Conservation (phyloP, 805 yeast genomes). For the Candida sanyiensis region DNA sequence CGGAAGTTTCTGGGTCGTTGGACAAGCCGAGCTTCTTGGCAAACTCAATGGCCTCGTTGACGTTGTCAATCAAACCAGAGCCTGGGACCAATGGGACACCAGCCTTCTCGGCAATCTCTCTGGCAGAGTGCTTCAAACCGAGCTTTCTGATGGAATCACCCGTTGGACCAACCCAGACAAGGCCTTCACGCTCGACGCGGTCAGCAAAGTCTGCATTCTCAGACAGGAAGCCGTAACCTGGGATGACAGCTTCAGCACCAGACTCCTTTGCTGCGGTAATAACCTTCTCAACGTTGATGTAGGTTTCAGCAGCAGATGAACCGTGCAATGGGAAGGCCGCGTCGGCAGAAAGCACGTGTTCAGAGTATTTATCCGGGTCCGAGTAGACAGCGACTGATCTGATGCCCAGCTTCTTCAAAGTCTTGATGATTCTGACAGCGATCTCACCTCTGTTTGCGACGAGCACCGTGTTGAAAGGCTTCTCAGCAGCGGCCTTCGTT, state of each 20-base stretch:
- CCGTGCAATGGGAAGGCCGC: slow-evolving; percentile 77
- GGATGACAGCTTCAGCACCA: slow-evolving; percentile 91
- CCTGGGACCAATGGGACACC: slow-evolving; percentile 98
- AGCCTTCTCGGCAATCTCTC: slow-evolving; percentile 88
- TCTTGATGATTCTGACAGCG: slow-evolving; percentile 88
- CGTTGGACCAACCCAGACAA: slow-evolving; percentile 93
- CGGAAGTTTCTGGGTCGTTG: slow-evolving; percentile 36
- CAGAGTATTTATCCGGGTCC: slow-evolving; percentile 82
- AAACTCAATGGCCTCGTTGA: slow-evolving; percentile 68
- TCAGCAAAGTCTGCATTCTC: slow-evolving; percentile 97
- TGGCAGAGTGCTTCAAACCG: slow-evolving; percentile 94
- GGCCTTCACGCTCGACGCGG: slow-evolving; percentile 73
- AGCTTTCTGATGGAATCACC: slow-evolving; percentile 88
- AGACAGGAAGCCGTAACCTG: slow-evolving; percentile 95
- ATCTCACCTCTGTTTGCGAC: slow-evolving; percentile 98
- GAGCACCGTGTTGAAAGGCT: slow-evolving; percentile 77
- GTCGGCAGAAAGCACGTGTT: slow-evolving; percentile 83
- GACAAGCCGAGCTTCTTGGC: slow-evolving; percentile 58
- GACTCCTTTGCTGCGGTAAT: slow-evolving; percentile 78
- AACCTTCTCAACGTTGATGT: slow-evolving; percentile 79
- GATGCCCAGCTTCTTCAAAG: slow-evolving; percentile 75
- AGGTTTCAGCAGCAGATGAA: slow-evolving; percentile 83
- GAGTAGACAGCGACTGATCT: slow-evolving; percentile 84
- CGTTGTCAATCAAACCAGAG: slow-evolving; percentile 67
- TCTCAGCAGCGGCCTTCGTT: slow-evolving; percentile 24